Evolutionary conservation across 139 green algal species (phyloP), one percentile per base, ranked within the genome.

Genomic region (Astrephomene gubernaculifera): DNA sequence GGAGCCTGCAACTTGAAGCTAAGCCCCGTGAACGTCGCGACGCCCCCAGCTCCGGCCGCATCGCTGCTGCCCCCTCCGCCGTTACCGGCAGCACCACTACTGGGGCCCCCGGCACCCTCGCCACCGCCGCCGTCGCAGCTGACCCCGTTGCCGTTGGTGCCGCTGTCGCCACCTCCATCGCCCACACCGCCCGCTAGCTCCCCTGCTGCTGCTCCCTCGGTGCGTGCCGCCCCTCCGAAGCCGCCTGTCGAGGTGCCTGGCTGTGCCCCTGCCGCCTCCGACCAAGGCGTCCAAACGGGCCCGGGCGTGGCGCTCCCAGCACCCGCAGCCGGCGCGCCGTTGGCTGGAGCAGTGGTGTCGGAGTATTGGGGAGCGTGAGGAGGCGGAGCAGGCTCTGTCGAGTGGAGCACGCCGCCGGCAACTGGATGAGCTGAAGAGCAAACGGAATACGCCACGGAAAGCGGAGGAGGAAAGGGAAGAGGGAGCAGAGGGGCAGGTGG

Each of bases 1-100:
- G 74, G 33, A n/a, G 54, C 57, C 54, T 64, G 33, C 24, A 82
- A 54, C 54, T 82, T 82, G 53, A 82, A 82, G 53, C 74, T 71
- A 2, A 82, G 25, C 9, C 74, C 74, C 35, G 74, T 68, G 36
- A 71, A 82, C 4, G 74, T 19, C 2, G 54, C 9, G 1, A 8
- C 74, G 39, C 17, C 39, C 27, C 39, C 49, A 44, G 36, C 25
- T 21, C 39, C 24, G 6, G 8, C 54, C 10, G 29, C 36, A 7
- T 38, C 39, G 31, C 54, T 39, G 54, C 54, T 38, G 38, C 41
- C 74, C 52, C 71, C 24, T 6, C 45, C 4, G 4, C 25, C 44
- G 31, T 1, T 3, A 45, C 33, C 35, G 68, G 38, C 39, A 2
- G 39, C 38, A 41, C 29, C 70, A 44, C n/a, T 27, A 10, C 68